Evolutionary conservation across 805 yeast species (phyloP), one percentile per base, ranked within the genome.

Genomic region (Cyberlindnera euphorbiae): DNA sequence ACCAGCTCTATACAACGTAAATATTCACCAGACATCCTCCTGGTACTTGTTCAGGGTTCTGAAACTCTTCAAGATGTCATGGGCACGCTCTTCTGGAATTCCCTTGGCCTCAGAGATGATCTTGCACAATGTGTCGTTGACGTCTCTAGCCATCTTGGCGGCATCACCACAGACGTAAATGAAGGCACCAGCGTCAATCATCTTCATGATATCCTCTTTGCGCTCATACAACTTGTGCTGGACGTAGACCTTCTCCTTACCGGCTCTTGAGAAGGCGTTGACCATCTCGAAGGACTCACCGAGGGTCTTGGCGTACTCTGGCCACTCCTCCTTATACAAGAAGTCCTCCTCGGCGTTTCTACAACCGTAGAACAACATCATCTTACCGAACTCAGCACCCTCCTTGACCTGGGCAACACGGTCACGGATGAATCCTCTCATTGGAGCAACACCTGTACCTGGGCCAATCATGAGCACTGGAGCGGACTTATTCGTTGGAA

Each of bases 91-190:
- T 39, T 69, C 71, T 6, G 79, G 47, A 19, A 87, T 62, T n/a
- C 70, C 73, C 53, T 89, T 79, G 46, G 76, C 75, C 38, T 72
- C 59, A 30, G 78, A 61, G 32, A 89, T 58, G 39, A 93, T 79
- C 44, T 72, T 67, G 11, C 71, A 70, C 41, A 90, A 68, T 2
- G 90, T 69, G 30, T 67, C 60, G 52, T 84, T 88, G 8, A 90
- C 97, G 56, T 88, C 95, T 63, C 90, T 82, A 4, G 97, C 96
- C 98, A 90, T 93, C 47, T 75, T 77, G 19, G 83, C 75, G 17
- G 98, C 97, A 65, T 93, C 97, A 58, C 97, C 98, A 71, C 98
- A 90, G 26, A 90, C 95, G 59, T 93, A 90, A 48, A 90, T 73
- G 59, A 79, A 83, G 0, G 96, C 97, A 39, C 96, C 96, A 32